Evolutionary conservation across 345 rosid species (phyloP).

Genomic region (Citrus maxima): DNA sequence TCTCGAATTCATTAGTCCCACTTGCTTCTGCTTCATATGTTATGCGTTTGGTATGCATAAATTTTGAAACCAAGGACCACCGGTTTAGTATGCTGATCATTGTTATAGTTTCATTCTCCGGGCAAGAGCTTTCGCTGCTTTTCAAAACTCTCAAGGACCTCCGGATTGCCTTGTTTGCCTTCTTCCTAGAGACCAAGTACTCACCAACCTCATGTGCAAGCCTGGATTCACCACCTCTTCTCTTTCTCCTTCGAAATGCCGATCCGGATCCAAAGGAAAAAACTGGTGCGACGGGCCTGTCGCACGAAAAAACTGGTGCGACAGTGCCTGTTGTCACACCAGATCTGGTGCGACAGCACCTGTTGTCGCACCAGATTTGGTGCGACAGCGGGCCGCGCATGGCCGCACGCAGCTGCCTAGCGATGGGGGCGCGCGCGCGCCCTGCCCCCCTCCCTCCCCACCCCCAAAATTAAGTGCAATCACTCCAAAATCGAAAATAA

Average conservation of each 20-base stretch:
- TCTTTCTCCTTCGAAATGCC: slow-evolving; percentile 24
- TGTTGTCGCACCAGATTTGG: too few species aligned
- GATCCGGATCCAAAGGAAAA: too few species aligned
- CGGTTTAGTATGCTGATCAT: slow-evolving; percentile 13
- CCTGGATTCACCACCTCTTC: slow-evolving; percentile 13
- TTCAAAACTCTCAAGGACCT: slow-evolving; percentile 15
- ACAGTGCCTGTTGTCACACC: too few species aligned
- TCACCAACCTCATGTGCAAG: slow-evolving; percentile 23
- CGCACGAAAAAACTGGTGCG: too few species aligned
- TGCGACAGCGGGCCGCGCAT: too few species aligned
- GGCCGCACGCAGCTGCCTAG: too few species aligned
- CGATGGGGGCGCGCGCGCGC: too few species aligned
- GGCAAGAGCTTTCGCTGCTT: not conserved
- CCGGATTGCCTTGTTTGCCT: slow-evolving; percentile 32
- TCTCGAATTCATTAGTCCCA: not conserved
- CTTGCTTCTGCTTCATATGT: not conserved
- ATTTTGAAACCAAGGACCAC: slow-evolving; percentile 23
- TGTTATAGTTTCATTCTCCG: slow-evolving; percentile 12
- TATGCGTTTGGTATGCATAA: slow-evolving; percentile 15
- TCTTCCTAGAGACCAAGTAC: slow-evolving; percentile 39
- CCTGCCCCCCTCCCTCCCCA: too few species aligned
- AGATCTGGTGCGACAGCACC: too few species aligned
- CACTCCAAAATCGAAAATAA: too few species aligned
- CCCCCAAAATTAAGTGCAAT: too few species aligned
- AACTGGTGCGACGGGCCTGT: too few species aligned